Base-by-base conservation (phyloP, 2,329 filamentous ascomycete species). In the Neopestalotiopsis rosae region DNA sequence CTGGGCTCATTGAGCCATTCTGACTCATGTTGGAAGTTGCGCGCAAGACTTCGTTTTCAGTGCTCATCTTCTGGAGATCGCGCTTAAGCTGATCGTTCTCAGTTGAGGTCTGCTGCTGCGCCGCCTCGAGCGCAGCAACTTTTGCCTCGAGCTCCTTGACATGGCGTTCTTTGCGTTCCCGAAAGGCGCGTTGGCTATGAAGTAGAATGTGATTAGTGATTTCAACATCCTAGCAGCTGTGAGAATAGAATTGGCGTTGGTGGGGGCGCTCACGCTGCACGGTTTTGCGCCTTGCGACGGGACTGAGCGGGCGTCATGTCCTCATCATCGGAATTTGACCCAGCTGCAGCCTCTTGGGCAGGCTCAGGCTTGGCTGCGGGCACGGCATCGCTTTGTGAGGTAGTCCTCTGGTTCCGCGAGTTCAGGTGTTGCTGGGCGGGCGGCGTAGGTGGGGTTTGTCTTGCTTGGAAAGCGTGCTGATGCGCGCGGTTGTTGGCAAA, bases 131-230 rank as follows among this genome's bases (percentile, higher is more conserved):
- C 63, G 85, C 87, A 64, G 89, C 91, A 34, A 98, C 90, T 79
- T 97, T 96, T 68, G 90, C 89, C 81, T 98, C 95, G 30, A 98
- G 90, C 70, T 98, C 94, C 79, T 95, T 95, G 71, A 98, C 94
- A 77, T 97, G 95, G 69, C 91, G 92, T 80, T 98, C 95, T 81
- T 98, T 98, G 74, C 95, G 92, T 81, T 98, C 95, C 70, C 95
- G 94, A 80, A 98, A 98, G 40, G 96, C 95, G 75, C 95, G 92
- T 86, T 98, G 96, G 62, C 95, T 98, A 71, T 49, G 10, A n/a
- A 49, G 34, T 17, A 13, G 30, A 58, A 67, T 72, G 68, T 69
- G 69, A 61, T 63, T 28, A 61, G 32, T 10, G 20, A 28, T 30
- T 57, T 20, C 24, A 17, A 12, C 20, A 30, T 14, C 28, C 42